Conservation (phyloP, 495 filamentous ascomycete species). For the Aspergillus indologenus region DNA sequence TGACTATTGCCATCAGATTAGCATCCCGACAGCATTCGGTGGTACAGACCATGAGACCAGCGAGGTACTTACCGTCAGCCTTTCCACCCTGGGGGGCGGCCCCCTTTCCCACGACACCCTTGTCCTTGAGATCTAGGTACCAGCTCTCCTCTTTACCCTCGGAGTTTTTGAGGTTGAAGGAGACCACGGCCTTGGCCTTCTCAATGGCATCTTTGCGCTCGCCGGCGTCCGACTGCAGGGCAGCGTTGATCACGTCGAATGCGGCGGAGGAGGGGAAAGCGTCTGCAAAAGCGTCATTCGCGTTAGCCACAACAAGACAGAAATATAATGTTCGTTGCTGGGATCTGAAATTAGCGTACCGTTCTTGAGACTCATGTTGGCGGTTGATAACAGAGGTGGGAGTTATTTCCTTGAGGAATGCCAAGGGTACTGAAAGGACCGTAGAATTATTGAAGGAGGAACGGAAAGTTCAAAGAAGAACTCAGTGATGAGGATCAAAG, state of each 20-base stretch:
- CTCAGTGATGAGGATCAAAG: background rate
- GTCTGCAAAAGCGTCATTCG: constrained; percentile 48
- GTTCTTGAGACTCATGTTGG: constrained; percentile 79
- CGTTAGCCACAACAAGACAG: constrained; percentile 6
- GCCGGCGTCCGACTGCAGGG: constrained; percentile 64
- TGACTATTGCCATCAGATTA: constrained; percentile 54
- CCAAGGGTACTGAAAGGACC: background rate
- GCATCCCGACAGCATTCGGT: constrained; percentile 12
- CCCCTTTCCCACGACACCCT: constrained; percentile 78
- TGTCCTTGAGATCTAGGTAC: constrained; percentile 94
- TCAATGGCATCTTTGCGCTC: constrained; percentile 86
- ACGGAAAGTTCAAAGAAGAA: background rate
- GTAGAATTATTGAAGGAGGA: constrained; percentile 3
- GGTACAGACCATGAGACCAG: background rate
- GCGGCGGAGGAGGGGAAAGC: constrained; percentile 86
- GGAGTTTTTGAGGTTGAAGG: constrained; percentile 87
- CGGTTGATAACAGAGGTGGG: background rate
- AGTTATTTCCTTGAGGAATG: background rate
- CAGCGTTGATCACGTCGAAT: constrained; percentile 81
- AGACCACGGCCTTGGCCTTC: constrained; percentile 81
- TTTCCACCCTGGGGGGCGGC: constrained; percentile 64
- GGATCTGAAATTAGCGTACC: constrained; percentile 57
- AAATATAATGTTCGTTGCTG: constrained; percentile 17
- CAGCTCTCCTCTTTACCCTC: constrained; percentile 75
- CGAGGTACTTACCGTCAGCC: constrained; percentile 64